Conservation (phyloP, 2,329 filamentous ascomycete genomes). For the Fusarium sp. region DNA sequence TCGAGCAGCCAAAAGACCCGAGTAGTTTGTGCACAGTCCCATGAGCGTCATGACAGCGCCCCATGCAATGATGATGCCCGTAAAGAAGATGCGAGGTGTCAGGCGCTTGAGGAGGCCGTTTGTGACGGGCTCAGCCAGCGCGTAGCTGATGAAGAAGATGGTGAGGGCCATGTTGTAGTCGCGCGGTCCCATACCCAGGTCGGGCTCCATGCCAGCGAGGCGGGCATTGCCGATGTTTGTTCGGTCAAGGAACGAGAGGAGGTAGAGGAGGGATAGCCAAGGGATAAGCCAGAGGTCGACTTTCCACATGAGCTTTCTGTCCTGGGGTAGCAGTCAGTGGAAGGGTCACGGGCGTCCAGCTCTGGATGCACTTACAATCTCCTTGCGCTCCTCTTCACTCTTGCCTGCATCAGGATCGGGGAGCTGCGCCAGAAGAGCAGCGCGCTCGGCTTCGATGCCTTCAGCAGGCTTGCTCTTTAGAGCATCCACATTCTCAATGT, state of each 20-base stretch:
- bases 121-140: constrained; percentile 69
- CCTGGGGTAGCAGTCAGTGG: constrained; percentile 15
- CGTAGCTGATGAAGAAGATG: constrained; percentile 78
- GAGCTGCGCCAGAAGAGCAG: constrained; percentile 42
- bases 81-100: constrained; percentile 69
- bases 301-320: constrained; percentile 64
- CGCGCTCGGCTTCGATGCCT: constrained; percentile 42
- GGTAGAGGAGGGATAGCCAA: constrained; percentile 65
- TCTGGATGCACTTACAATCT: constrained; percentile 59
- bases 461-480: constrained; percentile 6
- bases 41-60: constrained; percentile 57
- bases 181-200: constrained; percentile 20
- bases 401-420: constrained; percentile 63
- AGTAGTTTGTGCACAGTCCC: constrained; percentile 56
- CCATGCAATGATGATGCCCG: constrained; percentile 71
- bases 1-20: constrained; percentile 57
- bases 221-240: constrained; percentile 61
- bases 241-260: constrained; percentile 59
- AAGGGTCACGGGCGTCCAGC: constrained; percentile 38
- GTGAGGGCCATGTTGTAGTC: constrained; percentile 67
- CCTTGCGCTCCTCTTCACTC: constrained; percentile 67
- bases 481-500: constrained; percentile 27
- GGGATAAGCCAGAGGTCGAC: constrained; percentile 66
- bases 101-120: constrained; percentile 72
- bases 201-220: constrained; percentile 35